Percentiles rank a stretch among this genome's conserved stretches.
Evolutionary conservation across 805 yeast genomes (phyloP).

Genomic region (Hermanozyma aechmeae): DNA sequence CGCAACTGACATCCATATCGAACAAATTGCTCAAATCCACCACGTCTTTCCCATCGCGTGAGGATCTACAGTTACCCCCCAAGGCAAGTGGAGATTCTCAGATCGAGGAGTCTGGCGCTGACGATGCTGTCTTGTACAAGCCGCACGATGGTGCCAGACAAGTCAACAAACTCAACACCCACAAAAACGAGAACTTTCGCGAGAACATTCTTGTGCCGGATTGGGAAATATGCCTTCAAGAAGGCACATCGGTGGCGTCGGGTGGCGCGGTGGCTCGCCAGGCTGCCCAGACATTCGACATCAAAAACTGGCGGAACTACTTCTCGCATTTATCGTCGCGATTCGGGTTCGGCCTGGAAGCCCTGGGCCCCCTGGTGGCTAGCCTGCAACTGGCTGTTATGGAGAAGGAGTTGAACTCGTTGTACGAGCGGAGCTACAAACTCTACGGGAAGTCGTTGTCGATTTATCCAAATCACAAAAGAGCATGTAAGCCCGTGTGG

Average conservation of each 20-base stretch:
- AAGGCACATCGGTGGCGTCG: slow-evolving; percentile 10
- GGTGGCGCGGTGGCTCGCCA: slow-evolving; percentile 10
- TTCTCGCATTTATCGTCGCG: slow-evolving; percentile 23
- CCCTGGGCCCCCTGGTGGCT: not conserved
- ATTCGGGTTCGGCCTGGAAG: slow-evolving; percentile 25
- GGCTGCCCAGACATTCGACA: slow-evolving; percentile 15
- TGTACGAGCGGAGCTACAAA: slow-evolving; percentile 27
- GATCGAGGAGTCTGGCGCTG: slow-evolving; percentile 8
- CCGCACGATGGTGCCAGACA: slow-evolving; percentile 32
- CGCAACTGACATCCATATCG: no score
- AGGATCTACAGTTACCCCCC: slow-evolving; percentile 4
- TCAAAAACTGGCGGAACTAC: slow-evolving; percentile 27
- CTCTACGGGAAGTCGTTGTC: slow-evolving; percentile 29
- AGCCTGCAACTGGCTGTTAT: slow-evolving; percentile 8
- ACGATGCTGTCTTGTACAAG: slow-evolving; percentile 36
- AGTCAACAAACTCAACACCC: slow-evolving; percentile 33
- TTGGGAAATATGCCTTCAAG: slow-evolving; percentile 30
- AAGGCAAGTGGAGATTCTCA: slow-evolving; percentile 5
- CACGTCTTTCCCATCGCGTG: slow-evolving; percentile 16
- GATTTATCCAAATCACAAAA: slow-evolving; percentile 24
- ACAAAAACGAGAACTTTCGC: slow-evolving; percentile 31
- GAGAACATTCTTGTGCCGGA: slow-evolving; percentile 34
- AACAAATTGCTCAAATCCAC: slow-evolving; percentile 26
- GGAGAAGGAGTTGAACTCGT: slow-evolving; percentile 22
- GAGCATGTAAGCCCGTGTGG: slow-evolving; percentile 31